phyloP scores from a whole-genome alignment of 1,139 yeast species.

The Kodamaea ohmeri region DNA sequence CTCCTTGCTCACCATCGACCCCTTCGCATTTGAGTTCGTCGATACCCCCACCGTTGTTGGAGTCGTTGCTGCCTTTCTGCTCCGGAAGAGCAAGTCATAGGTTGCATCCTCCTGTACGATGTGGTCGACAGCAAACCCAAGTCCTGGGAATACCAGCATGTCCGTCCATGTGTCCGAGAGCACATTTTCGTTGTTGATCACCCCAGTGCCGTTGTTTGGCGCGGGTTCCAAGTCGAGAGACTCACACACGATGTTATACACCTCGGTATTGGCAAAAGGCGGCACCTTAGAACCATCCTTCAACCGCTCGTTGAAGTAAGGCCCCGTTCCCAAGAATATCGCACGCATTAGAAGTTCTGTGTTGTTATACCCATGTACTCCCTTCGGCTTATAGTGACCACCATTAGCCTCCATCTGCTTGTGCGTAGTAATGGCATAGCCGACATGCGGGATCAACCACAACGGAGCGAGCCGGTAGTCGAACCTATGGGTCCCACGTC shows the following conservation, averaged over 20 bases:
- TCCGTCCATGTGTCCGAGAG: slow-evolving; percentile 59
- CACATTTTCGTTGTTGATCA: slow-evolving; percentile 23
- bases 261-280: slow-evolving; percentile 72
- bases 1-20: slow-evolving; percentile 21
- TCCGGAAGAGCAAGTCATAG: slow-evolving; percentile 48
- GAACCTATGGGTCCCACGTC: slow-evolving; percentile 49
- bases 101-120: slow-evolving; percentile 48
- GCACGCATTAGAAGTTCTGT: slow-evolving; percentile 81
- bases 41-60: slow-evolving; percentile 19
- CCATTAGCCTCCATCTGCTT: slow-evolving; percentile 50
- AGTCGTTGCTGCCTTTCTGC: slow-evolving; percentile 10
- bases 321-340: slow-evolving; percentile 75
- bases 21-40: slow-evolving; percentile 25
- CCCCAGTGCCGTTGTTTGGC: slow-evolving; percentile 56
- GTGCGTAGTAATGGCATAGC: slow-evolving; percentile 71
- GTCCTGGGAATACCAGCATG: slow-evolving; percentile 52
- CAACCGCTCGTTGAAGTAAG: slow-evolving; percentile 52
- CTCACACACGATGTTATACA: slow-evolving; percentile 74
- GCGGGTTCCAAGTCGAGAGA: slow-evolving; percentile 57
- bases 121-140: slow-evolving; percentile 48
- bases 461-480: slow-evolving; percentile 73
- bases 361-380: slow-evolving; percentile 84
- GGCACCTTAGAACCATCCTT: slow-evolving; percentile 33
- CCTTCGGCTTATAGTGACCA: slow-evolving; percentile 58
- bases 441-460: slow-evolving; percentile 81